Percentiles rank a stretch among this genome's conserved stretches.
phyloP scores from a whole-genome alignment of 1,284 basidiomycete species.

The Laetiporus sulphureus region DNA sequence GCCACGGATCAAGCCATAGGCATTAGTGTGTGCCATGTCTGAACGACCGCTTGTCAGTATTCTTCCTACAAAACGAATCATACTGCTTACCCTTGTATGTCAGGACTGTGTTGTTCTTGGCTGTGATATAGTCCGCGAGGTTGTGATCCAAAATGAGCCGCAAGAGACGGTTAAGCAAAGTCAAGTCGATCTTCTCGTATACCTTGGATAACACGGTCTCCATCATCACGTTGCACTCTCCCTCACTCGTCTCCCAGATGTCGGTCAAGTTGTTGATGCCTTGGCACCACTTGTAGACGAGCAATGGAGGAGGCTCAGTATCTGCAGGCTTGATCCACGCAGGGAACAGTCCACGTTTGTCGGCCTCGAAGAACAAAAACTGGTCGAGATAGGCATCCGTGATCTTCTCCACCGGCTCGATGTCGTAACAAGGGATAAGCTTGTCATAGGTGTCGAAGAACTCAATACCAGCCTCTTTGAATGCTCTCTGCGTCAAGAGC shows the following conservation, averaged over 20 bases:
- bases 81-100: conserved; percentile 75
- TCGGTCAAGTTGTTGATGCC: conserved; percentile 92
- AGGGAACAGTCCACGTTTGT: conserved; percentile 94
- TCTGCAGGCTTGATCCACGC: conserved; percentile 98
- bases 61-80: background rate
- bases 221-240: conserved; percentile 96
- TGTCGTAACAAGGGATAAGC: conserved; percentile 96
- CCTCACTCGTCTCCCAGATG: conserved; percentile 95
- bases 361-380: conserved; percentile 88
- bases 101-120: conserved; percentile 92
- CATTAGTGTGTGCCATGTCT: conserved; percentile 91
- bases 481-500: conserved; percentile 90
- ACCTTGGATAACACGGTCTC: conserved; percentile 94
- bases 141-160: conserved; percentile 96
- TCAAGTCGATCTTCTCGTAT: conserved; percentile 97
- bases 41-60: conserved; percentile 4
- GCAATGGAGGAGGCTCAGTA: conserved; percentile 90
- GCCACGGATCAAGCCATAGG: conserved; percentile 89
- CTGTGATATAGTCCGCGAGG: conserved; percentile 95
- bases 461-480: conserved; percentile 96
- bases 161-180: conserved; percentile 86
- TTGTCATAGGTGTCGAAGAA: conserved; percentile 96
- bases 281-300: conserved; percentile 97
- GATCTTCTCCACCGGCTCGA: conserved; percentile 98
- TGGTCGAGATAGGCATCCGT: conserved; percentile 95